These are phyloP conservation scores for Cladosporium halotolerans DNA, from an alignment of 2,329 filamentous ascomycete species.

Conservation along the genomic window DNA sequence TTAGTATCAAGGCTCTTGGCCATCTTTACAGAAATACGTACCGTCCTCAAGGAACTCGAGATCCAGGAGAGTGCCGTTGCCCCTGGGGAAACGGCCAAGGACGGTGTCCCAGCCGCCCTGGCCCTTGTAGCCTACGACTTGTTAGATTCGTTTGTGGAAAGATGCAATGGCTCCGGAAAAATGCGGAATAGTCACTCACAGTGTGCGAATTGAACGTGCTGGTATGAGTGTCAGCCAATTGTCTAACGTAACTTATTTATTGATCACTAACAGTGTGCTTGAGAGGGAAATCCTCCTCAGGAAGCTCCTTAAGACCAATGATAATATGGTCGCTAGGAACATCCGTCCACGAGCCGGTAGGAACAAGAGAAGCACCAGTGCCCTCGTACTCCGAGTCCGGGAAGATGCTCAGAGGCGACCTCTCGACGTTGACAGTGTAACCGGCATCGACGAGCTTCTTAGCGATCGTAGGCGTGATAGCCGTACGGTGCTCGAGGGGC, in stretches of 20 bases:
- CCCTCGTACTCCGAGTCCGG: constrained; percentile 35
- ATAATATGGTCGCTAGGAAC: constrained; percentile 36
- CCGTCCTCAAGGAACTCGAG: constrained; percentile 75
- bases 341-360: constrained; percentile 35
- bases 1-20: neutral
- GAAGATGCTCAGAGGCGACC: constrained; percentile 35
- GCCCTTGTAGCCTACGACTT: constrained; percentile 30
- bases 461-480: constrained; percentile 34
- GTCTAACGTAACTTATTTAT: neutral
- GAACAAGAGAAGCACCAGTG: constrained; percentile 34
- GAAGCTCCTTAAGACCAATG: constrained; percentile 38
- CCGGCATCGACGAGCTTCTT: constrained; percentile 37
- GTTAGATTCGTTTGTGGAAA: neutral
- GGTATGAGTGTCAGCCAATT: neutral
- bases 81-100: constrained; percentile 70
- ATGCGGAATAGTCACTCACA: constrained; percentile 17
- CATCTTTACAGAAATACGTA: neutral
- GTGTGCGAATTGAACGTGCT: constrained; percentile 35
- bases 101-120: constrained; percentile 75
- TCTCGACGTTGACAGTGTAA: constrained; percentile 36
- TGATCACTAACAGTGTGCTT: constrained; percentile 50
- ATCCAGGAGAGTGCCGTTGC: constrained; percentile 72
- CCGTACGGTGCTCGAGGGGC: constrained; percentile 34
- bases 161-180: neutral
- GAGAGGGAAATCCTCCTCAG: constrained; percentile 57